Evolutionary conservation across 1,284 basidiomycete genomes (phyloP), one percentile per base, ranked within the genome.

Genomic region (Gomphus sp.): DNA sequence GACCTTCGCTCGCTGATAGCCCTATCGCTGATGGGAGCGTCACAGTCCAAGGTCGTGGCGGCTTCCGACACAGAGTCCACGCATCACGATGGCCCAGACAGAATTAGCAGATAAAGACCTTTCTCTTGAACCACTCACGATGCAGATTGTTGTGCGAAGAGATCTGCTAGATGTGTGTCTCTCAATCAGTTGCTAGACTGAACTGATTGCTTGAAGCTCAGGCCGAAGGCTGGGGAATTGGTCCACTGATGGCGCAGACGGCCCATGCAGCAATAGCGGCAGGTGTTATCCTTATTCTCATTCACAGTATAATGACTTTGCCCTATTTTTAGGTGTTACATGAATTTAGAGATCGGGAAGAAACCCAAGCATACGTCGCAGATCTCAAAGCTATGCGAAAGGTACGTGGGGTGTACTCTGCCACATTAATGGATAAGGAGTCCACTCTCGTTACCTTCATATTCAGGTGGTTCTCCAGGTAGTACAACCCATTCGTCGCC

Each of bases 201-300:
- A 39, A 51, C 22, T 51, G 5, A 31, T 22, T 28, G 41, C 36
- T n/a, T 18, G 52, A 39, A 53, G 18, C 3, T 39, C 54, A 79
- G 76, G 67, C 68, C 43, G 73, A 74, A 58, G 73, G 71, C 16
- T 82, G 80, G 80, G 74, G 75, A 4, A 69, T 75, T n/a, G 80
- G 80, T 2, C 78, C 80, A 3, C 71, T 81, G 59, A 80, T 82
- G 76, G 76, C 78, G 0, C 80, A 81, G 63, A 72, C 72, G 0
- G 79, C 80, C 0, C 80, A 81, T 62, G 80, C 80, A 1, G 73
- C 79, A 8, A 72, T 75, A 4, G 79, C 78, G 3, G 76, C 78
- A 63, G 44, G 66, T 54, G 16, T 56, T 33, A 43, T 10, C 14
- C 37, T 22, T 22, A 43, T 22, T 22, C 22, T 51, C 36, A 37